Conservation (phyloP, 2,329 filamentous ascomycete genomes). For the Aschersonia sp. region DNA sequence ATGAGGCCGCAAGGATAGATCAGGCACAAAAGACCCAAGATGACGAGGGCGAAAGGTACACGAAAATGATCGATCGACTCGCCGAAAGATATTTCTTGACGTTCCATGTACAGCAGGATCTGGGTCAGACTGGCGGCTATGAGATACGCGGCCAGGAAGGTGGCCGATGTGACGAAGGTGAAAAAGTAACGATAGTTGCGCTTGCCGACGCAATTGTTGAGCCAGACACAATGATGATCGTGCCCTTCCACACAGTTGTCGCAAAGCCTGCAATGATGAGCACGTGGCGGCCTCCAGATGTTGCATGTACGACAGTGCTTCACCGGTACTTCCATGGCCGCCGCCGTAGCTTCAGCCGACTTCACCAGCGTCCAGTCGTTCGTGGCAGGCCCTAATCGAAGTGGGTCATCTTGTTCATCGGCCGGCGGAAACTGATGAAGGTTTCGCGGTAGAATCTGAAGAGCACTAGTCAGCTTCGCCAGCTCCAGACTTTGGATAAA, state of each 20-base stretch:
- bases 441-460: conserved; percentile 79
- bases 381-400: conserved; percentile 68
- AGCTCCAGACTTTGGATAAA: background rate
- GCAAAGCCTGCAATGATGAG: conserved; percentile 91
- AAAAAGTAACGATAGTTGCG: conserved; percentile 99
- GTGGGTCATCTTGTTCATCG: conserved; percentile 63
- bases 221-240: conserved; percentile 97
- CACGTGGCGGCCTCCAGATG: conserved; percentile 90
- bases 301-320: conserved; percentile 98
- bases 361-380: conserved; percentile 93
- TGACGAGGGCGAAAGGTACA: conserved; percentile 75
- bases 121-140: conserved; percentile 69
- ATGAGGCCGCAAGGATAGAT: conserved; percentile 74
- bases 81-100: conserved; percentile 51
- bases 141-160: conserved; percentile 62
- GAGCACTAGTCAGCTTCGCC: background rate
- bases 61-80: conserved; percentile 55
- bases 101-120: conserved; percentile 55
- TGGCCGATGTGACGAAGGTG: conserved; percentile 70
- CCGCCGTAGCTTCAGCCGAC: conserved; percentile 56
- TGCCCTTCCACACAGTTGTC: conserved; percentile 96
- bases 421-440: conserved; percentile 74
- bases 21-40: conserved; percentile 63
- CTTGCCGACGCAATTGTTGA: conserved; percentile 94
- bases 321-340: conserved; percentile 93